Conservation (phyloP, 164 flowering plant species). For the Annona squamosa region DNA sequence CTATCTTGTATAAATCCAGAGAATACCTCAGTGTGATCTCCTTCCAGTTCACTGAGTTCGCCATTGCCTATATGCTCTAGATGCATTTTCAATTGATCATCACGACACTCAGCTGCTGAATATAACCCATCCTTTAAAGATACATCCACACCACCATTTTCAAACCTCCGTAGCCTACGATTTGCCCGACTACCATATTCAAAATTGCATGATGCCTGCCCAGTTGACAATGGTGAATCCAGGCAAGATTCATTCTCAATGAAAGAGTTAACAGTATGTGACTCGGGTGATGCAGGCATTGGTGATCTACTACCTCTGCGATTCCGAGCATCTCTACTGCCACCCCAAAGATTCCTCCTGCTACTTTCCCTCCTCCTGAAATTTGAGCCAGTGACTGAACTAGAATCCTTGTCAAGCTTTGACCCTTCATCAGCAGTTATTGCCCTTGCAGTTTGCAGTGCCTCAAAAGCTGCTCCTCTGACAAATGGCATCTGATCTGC, state of each 20-base stretch:
- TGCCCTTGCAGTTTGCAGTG: slow-evolving; percentile 64
- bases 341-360: slow-evolving; percentile 10
- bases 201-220: slow-evolving; percentile 29
- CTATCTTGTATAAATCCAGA: slow-evolving; percentile 45
- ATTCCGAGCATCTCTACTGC: slow-evolving; percentile 9
- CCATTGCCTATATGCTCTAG: slow-evolving; percentile 20
- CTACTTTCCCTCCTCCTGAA: slow-evolving; percentile 22
- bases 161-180: slow-evolving; percentile 63
- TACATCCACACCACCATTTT: slow-evolving; percentile 74
- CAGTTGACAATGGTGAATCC: slow-evolving; percentile 59
- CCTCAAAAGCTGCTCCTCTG: slow-evolving; percentile 87
- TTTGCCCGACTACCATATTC: slow-evolving; percentile 39
- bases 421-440: slow-evolving; percentile 37
- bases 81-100: slow-evolving; percentile 12
- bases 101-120: slow-evolving; percentile 33
- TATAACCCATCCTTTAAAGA: slow-evolving; percentile 84
- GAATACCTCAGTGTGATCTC: slow-evolving; percentile 35
- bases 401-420: slow-evolving; percentile 30
- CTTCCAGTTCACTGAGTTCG: slow-evolving; percentile 19
- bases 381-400: slow-evolving; percentile 52
- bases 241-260: slow-evolving; percentile 39
- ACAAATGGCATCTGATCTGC: slow-evolving; percentile 79
- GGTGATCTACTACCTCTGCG: slow-evolving; percentile 28
- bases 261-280: slow-evolving; percentile 66
- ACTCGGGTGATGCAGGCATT: slow-evolving; percentile 60